Evolutionary conservation across 2,329 filamentous ascomycete genomes (phyloP), one percentile per base, ranked within the genome.

Genomic region (Elsinoe perseae): DNA sequence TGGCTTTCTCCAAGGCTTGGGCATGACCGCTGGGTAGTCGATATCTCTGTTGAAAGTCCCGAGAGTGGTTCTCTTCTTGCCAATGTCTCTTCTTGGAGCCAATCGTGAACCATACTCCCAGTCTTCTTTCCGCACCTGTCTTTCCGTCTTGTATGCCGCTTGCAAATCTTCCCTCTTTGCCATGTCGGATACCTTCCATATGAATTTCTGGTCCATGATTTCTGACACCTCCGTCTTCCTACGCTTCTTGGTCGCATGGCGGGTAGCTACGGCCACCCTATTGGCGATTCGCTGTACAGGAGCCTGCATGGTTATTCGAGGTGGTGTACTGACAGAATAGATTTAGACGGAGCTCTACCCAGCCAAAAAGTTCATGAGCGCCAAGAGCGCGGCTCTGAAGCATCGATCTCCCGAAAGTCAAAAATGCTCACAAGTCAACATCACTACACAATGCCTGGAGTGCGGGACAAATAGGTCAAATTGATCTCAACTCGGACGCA

Each of bases 251-350:
- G 53, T 27, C 4, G 53, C 53, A 56, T 53, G 42, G 62, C 50
- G 54, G 61, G 59, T 56, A 62, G 57, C 62, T 66, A 58, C 60
- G 66, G 63, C 56, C 68, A 60, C 14, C 58, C 53, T 14, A 20
- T 6, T 21, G 27, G 40, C 23, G 4, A 46, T 9, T 3, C 40
- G 23, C 40, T 56, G 38, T 18, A 56, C n/a, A 12, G 53, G 53
- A n/a, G 53, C 36, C 18, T 56, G 36, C 53, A 56, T 56, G 12
- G 7, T 42, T 12, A 16, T 16, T 3, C 28, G 42, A 10, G 16
- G 28, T 25, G 14, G 25, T 7, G 7, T n/a, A 4, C 14, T 46
- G 27, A n/a, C 21, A 34, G 18, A 30, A 30, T 7, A 2, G 16
- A 6, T 18, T 8, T 10, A 6, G 21, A 43, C 43, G 34, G 61